Evolutionary conservation across 2,329 filamentous ascomycete genomes (phyloP), one percentile per base, ranked within the genome.

Genomic region (Orbilia javanica): DNA sequence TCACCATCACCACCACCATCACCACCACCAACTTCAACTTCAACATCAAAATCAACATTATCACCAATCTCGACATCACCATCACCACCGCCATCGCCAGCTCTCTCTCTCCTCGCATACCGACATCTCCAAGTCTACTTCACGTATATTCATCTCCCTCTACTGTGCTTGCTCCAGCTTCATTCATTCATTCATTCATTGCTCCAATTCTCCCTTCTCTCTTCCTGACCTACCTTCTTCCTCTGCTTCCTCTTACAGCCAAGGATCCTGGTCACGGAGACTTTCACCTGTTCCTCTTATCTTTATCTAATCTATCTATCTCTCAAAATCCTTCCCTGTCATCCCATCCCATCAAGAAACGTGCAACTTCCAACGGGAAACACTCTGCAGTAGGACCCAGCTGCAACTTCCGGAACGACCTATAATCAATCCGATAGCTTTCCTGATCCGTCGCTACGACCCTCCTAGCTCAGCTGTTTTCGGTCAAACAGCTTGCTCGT

Each of bases 221-320:
- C 31, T 25, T 15, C 52, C 15, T 36, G n/a, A n/a, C n/a, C n/a
- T n/a, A n/a, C 62, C 29, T 27, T 18, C 29, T 48, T 25, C 27
- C 25, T 25, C 22, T 25, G 46, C 62, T 50, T 44, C 42, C 42
- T 44, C n/a, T n/a, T 18, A 15, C 44, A 36, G 13, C 44, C 50
- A 44, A 67, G 46, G 34, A 67, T 29, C 48, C 44, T 44, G 22
- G 22, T 36, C 48, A 48, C 20, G 34, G 55, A 22, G 4, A 10
- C 60, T 22, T 29, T 52, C 3, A 6, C 57, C 36, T 6, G 15
- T 11, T 46, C 5, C 39, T 64, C 29, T 63, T 62, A 71, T 71
- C 67, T 39, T n/a, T n/a, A n/a, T n/a, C n/a, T 69, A 69, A 69
- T n/a, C n/a, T 15, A 39, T 71, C 67, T 46, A 20, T 55, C 64